Percentiles rank a stretch among this genome's conserved stretches.
These are phyloP conservation scores for Berberis vulgaris DNA, from an alignment of 164 flowering plant species.

Conservation along the genomic window DNA sequence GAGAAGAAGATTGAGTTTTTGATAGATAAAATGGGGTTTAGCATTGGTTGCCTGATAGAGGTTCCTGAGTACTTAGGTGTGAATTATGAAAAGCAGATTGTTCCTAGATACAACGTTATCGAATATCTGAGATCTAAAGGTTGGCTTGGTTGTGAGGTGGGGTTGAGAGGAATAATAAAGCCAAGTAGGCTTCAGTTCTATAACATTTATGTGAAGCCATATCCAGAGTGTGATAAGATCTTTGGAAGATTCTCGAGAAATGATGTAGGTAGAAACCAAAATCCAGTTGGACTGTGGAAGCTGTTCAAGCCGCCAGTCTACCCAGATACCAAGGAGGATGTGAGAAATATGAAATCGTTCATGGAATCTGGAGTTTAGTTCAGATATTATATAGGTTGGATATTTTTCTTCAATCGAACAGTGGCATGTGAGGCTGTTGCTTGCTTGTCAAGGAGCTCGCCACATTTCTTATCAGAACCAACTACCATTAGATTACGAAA, in stretches of 20 bases:
- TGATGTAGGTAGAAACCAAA: slow-evolving; percentile 16
- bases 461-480: too few relatives aligned
- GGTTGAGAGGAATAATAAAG: slow-evolving; percentile 51
- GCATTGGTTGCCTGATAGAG: slow-evolving; percentile 39
- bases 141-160: slow-evolving; percentile 58
- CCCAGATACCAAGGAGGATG: slow-evolving; percentile 36
- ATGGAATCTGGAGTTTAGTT: not conserved
- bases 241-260: slow-evolving; percentile 34
- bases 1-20: slow-evolving; percentile 72
- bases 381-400: not conserved
- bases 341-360: slow-evolving; percentile 22
- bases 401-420: not conserved
- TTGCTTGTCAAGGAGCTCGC: too few relatives aligned
- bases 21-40: slow-evolving; percentile 30
- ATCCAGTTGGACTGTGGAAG: slow-evolving; percentile 48
- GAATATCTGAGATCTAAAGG: slow-evolving; percentile 62
- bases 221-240: slow-evolving; percentile 75
- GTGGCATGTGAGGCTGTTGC: too few relatives aligned
- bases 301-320: slow-evolving; percentile 36
- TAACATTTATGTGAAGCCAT: slow-evolving; percentile 86
- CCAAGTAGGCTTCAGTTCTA: slow-evolving; percentile 62
- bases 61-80: slow-evolving; percentile 86
- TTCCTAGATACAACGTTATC: slow-evolving; percentile 73
- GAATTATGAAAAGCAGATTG: slow-evolving; percentile 70
- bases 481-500: too few relatives aligned